phyloP scores from a whole-genome alignment of 2,329 filamentous ascomycete genomes.

The Aspergillus piperis region DNA sequence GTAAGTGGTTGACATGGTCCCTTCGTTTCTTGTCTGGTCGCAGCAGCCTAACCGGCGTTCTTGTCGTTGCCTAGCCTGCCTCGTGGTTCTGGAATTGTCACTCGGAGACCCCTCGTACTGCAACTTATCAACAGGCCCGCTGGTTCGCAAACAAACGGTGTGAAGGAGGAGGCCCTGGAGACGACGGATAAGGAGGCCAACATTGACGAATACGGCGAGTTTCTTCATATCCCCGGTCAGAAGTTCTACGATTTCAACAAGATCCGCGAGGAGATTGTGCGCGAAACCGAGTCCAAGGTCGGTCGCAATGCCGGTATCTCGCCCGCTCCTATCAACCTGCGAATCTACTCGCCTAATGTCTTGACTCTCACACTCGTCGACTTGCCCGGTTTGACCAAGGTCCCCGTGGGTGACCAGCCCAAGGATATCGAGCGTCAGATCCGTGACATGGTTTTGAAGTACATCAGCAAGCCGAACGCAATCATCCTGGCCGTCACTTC shows the following conservation, averaged over 20 bases:
- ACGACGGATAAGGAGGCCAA: conserved; percentile 86
- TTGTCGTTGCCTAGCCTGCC: conserved; percentile 66
- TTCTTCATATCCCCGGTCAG: conserved; percentile 93
- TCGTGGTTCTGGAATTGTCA: conserved; percentile 96
- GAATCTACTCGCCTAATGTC: conserved; percentile 98
- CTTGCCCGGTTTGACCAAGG: conserved; percentile 92
- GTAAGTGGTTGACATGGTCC: conserved; percentile 58
- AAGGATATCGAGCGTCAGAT: conserved; percentile 97
- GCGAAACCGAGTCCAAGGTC: conserved; percentile 95
- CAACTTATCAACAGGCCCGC: conserved; percentile 92
- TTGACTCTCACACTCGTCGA: conserved; percentile 95
- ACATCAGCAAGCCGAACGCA: conserved; percentile 97
- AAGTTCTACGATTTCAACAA: conserved; percentile 99
- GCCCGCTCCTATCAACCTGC: conserved; percentile 91
- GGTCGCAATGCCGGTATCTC: conserved; percentile 96
- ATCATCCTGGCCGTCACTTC: conserved; percentile 96
- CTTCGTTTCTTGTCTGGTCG: conserved; percentile 8
- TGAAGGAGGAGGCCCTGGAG: conserved; percentile 63
- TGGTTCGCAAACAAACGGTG: conserved; percentile 69
- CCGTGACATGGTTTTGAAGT: conserved; percentile 96
- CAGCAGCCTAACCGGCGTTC: conserved; percentile 28
- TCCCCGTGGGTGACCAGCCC: conserved; percentile 93
- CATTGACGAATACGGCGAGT: conserved; percentile 96
- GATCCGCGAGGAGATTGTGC: conserved; percentile 95
- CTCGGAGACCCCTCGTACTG: conserved; percentile 89